Conservation (phyloP, 1,284 basidiomycete genomes). For the Ustilago loliicola region DNA sequence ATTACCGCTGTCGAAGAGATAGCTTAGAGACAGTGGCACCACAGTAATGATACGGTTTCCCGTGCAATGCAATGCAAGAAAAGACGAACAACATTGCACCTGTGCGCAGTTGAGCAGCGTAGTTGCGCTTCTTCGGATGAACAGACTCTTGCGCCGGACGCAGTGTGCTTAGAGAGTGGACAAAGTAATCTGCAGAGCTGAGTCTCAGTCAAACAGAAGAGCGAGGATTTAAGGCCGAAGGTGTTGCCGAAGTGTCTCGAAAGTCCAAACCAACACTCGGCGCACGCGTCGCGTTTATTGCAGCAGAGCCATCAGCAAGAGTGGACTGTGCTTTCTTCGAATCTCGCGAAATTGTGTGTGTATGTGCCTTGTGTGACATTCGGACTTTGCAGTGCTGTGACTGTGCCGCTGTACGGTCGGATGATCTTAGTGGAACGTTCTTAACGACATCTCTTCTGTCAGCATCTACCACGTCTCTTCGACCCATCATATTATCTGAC, state of each 20-base stretch:
- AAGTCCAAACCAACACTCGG: conserved; percentile 5
- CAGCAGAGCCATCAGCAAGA: background rate
- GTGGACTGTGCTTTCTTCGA: conserved; percentile 6
- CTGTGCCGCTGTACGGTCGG: background rate
- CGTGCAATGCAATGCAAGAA: conserved; percentile 2
- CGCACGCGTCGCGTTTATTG: conserved; percentile 17
- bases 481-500: background rate
- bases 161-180: no score
- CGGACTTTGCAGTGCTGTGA: conserved; percentile 3
- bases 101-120: background rate
- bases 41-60: background rate
- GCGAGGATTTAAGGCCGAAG: conserved; percentile 2
- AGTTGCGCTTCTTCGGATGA: background rate
- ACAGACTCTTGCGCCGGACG: no score
- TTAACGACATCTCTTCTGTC: background rate
- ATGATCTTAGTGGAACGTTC: background rate
- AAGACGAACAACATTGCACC: background rate
- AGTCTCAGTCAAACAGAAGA: no score
- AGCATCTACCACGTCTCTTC: background rate
- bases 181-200: no score
- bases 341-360: background rate
- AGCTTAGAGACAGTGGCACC: background rate
- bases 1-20: background rate
- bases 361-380: conserved; percentile 1
- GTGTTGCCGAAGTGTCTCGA: conserved; percentile 2